These are phyloP conservation scores for Cryptosporidium viatorum DNA, from an alignment of 169 alveolate genomes.

Conservation along the genomic window DNA sequence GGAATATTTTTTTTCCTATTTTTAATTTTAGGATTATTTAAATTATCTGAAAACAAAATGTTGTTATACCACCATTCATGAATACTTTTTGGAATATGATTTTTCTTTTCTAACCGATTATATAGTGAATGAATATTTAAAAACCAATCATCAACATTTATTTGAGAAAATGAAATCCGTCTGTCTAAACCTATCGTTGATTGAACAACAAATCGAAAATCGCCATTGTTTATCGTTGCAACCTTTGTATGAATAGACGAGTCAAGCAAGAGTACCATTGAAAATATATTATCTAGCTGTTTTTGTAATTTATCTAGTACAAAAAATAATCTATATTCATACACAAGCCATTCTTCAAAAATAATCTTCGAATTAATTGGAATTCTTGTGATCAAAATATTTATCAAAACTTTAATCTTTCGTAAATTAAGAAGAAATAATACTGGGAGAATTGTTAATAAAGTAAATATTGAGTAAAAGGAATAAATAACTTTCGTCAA, in stretches of 20 bases:
- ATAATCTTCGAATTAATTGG: background rate
- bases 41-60: slow-evolving; percentile 37
- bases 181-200: slow-evolving; percentile 39
- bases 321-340: slow-evolving; percentile 26
- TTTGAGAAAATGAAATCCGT: slow-evolving; percentile 1
- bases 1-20: background rate
- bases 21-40: slow-evolving; percentile 34
- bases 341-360: slow-evolving; percentile 38
- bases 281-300: slow-evolving; percentile 54
- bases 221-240: slow-evolving; percentile 12
- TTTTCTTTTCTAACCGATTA: background rate
- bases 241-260: slow-evolving; percentile 52
- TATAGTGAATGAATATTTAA: background rate
- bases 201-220: slow-evolving; percentile 16
- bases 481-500: background rate
- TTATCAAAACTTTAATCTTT: background rate
- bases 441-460: slow-evolving; percentile 22
- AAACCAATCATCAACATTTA: slow-evolving; percentile 46
- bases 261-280: slow-evolving; percentile 39
- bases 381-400: background rate
- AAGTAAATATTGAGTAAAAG: background rate
- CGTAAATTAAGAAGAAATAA: slow-evolving; percentile 1
- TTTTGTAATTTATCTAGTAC: slow-evolving; percentile 22
- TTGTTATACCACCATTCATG: slow-evolving; percentile 64
- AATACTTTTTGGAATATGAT: slow-evolving; percentile 30